Evolutionary conservation across 345 rosid genomes (phyloP), one percentile per base, ranked within the genome.

Genomic region (Excoecaria agallocha): DNA sequence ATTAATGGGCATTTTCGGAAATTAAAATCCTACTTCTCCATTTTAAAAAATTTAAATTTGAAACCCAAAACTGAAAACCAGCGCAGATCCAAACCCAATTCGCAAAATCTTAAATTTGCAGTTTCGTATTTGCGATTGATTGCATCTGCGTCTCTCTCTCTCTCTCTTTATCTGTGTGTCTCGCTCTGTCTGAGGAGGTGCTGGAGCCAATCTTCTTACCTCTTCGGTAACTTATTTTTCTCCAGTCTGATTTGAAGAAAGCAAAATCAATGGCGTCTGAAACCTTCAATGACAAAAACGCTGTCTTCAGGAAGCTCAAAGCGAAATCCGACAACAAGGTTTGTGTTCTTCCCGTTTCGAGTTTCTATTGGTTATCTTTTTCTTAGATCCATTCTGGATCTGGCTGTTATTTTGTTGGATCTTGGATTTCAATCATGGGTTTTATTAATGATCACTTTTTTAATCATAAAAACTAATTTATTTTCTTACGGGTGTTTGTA

Each of bases 301-400:
- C 82, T 22, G 86, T 96, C 74, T 96, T 96, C 85, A 87, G 86
- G 60, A 93, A 93, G 77, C 85, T 96, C 74, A 96, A 87, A 82
- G 88, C 98, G 11, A 96, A 90, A 85, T 85, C 93, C 16, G 99
- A 91, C 16, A 96, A 96, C 81, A 96, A 96, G 98, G 99, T 95
- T 19, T 62, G 8, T 24, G 4, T 15, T 20, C 59, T 43, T 51
- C 57, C 22, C 15, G 19, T 61, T 39, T 43, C 10, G 13, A 63
- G 48, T 4, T 8, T 22, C 37, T 35, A 24, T 17, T 68, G 38
- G 51, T 54, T 15, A 52, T 74, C 61, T 52, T 4, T 3, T 4
- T 77, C 60, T 5, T 69, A 71, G 88, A 84, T 86, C 84, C 64
- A 80, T 43, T 69, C 72, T 82, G 73, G 89, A 85, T 87, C 85